phyloP scores from a whole-genome alignment of 345 rosid species.

The Noccaea caerulescens region DNA sequence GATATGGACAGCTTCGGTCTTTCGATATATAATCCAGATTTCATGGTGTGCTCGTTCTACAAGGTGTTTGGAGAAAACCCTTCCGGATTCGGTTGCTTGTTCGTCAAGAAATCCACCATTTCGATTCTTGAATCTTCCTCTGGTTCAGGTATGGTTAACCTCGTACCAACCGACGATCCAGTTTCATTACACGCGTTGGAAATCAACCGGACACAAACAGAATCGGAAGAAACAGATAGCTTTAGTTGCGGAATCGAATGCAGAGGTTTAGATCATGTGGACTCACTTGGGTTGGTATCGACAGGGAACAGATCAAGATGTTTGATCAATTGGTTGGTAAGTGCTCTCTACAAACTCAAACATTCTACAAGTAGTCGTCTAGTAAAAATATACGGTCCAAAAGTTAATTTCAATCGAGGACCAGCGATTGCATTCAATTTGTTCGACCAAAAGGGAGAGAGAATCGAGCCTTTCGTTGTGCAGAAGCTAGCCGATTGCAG shows the following conservation, averaged over 20 bases:
- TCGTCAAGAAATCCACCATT: slow-evolving; percentile 76
- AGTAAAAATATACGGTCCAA: slow-evolving; percentile 83
- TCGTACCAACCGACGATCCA: slow-evolving; percentile 58
- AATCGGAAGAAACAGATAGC: slow-evolving; percentile 38
- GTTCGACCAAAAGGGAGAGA: slow-evolving; percentile 83
- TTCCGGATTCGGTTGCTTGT: slow-evolving; percentile 91
- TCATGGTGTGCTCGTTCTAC: slow-evolving; percentile 86
- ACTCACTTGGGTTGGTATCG: slow-evolving; percentile 63
- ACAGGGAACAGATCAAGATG: slow-evolving; percentile 77
- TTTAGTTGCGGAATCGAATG: slow-evolving; percentile 46
- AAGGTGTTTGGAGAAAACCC: slow-evolving; percentile 93
- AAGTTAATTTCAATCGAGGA: slow-evolving; percentile 78
- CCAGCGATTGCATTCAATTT: slow-evolving; percentile 87
- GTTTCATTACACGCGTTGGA: slow-evolving; percentile 41
- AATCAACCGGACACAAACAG: slow-evolving; percentile 34
- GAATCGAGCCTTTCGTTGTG: slow-evolving; percentile 73
- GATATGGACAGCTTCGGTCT: slow-evolving; percentile 96
- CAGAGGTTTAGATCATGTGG: slow-evolving; percentile 75
- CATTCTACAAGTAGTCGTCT: slow-evolving; percentile 60
- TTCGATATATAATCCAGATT: slow-evolving; percentile 81
- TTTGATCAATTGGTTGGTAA: slow-evolving; percentile 88
- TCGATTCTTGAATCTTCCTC: slow-evolving; percentile 58
- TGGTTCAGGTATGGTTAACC: slow-evolving; percentile 71
- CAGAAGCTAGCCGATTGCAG: slow-evolving; percentile 87
- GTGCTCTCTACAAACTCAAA: slow-evolving; percentile 74